Conservation (phyloP, 306 rosid species). For the Glycyrrhiza uralensis region DNA sequence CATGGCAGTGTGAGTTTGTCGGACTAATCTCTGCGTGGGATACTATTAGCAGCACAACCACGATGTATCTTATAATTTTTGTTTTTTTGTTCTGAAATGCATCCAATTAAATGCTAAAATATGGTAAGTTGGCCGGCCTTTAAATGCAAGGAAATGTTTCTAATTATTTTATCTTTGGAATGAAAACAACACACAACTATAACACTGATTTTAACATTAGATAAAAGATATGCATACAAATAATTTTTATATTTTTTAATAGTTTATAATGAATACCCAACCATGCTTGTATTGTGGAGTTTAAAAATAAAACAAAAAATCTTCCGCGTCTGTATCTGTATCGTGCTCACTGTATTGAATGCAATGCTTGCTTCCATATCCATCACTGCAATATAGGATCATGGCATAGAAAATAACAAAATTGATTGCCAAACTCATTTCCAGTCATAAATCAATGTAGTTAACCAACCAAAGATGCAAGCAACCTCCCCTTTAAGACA, state of each 20-base stretch:
- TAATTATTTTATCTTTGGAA: neutral
- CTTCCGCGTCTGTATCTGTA: no score
- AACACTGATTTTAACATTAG: neutral
- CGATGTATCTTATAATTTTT: neutral
- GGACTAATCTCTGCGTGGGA: neutral
- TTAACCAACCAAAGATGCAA: neutral
- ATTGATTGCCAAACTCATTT: neutral
- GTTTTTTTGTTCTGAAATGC: neutral
- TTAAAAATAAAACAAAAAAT: neutral
- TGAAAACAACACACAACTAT: neutral
- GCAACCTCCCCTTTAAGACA: neutral
- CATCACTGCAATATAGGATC: neutral
- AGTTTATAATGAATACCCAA: no score
- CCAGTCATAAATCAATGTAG: neutral
- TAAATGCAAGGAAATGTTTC: neutral
- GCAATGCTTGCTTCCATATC: neutral
- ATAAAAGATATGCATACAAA: neutral
- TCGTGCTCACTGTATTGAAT: neutral
- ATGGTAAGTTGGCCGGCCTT: neutral
- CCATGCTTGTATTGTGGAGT: neutral
- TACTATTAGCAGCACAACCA: neutral
- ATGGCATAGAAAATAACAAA: neutral
- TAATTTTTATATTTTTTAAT: no score
- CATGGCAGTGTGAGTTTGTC: neutral
- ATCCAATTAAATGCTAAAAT: neutral